Base-by-base conservation (phyloP, 345 rosid species). In the Populus pruinosa region DNA sequence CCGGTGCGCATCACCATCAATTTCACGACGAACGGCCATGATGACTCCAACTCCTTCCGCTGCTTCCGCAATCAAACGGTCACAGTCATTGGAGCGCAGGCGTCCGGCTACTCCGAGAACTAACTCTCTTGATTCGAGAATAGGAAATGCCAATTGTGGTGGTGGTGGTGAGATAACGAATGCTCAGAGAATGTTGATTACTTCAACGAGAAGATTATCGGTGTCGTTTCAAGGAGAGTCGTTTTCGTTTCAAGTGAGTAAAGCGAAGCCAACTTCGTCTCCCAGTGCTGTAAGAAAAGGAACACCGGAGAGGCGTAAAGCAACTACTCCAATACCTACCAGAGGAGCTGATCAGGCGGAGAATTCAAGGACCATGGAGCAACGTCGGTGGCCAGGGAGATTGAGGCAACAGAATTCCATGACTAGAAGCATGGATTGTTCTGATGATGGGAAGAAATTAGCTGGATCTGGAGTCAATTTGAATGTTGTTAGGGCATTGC, bases 161-260 rank as follows among this genome's bases (percentile, higher is more conserved):
- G 76, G 64, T 49, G 64, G 61, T 23, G 44, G 41, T 17, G 91
- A 90, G 33, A 39, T 88, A 69, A 85, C 91, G 8, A 79, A 87
- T 59, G 90, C 91, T 78, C 92, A 90, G 88, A 88, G 78, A 81
- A 80, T 90, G 92, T 79, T 92, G 80, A 80, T 86, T 78, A 84
- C 91, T 70, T 92, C 97, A 20, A 86, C 92, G 65, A 90, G 96
- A 85, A 88, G 94, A 83, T 78, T 93, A 83, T 88, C 93, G 10
- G 90, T 90, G 44, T 90, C 98, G 72, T 92, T 92, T 89, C 98
- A 91, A 79, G 93, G 91, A 3, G 97, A 88, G 73, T 92, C 96
- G 50, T 91, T 90, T 82, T 83, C 98, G 67, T 85, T 85, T 73
- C 91, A 85, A 66, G 91, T 88, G 44, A 91, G 94, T 75, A 94